These are phyloP conservation scores for Pseudevernia furfuracea DNA, from an alignment of 495 filamentous ascomycete genomes.

Conservation along the genomic window DNA sequence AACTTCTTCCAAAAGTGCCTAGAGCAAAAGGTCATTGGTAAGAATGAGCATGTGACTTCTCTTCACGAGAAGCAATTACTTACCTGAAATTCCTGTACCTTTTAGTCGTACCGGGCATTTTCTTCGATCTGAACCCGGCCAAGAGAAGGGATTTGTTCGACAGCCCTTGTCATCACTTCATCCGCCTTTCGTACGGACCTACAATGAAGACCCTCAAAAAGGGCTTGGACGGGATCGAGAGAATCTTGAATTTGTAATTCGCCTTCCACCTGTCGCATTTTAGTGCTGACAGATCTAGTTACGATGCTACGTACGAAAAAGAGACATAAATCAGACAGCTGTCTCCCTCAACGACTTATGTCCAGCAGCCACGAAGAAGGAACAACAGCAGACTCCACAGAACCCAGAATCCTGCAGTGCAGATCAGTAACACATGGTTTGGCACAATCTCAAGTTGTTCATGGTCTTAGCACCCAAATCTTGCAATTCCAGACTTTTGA, in stretches of 20 bases:
- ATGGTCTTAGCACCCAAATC: neutral
- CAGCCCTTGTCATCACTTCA: conserved; percentile 91
- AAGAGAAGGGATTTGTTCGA: conserved; percentile 87
- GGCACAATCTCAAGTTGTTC: neutral
- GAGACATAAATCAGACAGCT: neutral
- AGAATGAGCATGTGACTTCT: neutral
- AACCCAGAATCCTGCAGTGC: neutral
- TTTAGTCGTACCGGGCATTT: conserved; percentile 78
- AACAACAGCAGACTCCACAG: neutral
- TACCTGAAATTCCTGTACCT: neutral
- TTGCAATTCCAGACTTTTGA: neutral
- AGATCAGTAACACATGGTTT: neutral
- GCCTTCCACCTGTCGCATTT: neutral
- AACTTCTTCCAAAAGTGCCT: conserved; percentile 95
- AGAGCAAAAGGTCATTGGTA: conserved; percentile 73
- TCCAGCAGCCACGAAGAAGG: neutral
- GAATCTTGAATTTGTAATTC: conserved; percentile 60
- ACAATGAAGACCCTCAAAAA: conserved; percentile 77
- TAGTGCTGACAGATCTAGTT: neutral
- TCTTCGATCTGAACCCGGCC: conserved; percentile 78
- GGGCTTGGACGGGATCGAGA: conserved; percentile 85
- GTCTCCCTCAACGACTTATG: neutral
- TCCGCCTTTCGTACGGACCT: conserved; percentile 84
- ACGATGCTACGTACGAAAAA: conserved; percentile 6
- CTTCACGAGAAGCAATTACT: neutral